Evolutionary conservation across 371 early-diverging fungal genomes (phyloP).

Genomic region (Haplosporangium sp.): DNA sequence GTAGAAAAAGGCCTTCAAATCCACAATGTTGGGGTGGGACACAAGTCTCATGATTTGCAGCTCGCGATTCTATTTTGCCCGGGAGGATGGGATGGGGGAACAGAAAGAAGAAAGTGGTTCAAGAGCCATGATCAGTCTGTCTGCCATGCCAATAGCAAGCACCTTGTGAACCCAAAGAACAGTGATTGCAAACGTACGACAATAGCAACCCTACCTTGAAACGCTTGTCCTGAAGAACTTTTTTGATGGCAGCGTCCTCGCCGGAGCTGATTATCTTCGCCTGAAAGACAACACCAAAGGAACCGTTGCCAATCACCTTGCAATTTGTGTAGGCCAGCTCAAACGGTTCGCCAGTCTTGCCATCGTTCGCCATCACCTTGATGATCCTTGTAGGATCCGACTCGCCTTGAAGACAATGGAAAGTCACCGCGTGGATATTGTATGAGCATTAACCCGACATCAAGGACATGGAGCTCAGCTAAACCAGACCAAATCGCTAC

Average conservation of each 20-base stretch:
- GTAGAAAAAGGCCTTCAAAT: constrained; percentile 89
- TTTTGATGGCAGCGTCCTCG: constrained; percentile 93
- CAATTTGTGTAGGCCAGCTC: constrained; percentile 91
- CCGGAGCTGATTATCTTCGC: constrained; percentile 83
- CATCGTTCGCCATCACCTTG: constrained; percentile 81
- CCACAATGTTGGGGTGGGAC: constrained; percentile 90
- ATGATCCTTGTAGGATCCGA: constrained; percentile 60
- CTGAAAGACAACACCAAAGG: constrained; percentile 97
- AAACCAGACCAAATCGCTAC: neutral
- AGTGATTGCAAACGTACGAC: no score
- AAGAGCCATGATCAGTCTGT: constrained; percentile 1
- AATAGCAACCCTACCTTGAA: constrained; percentile 80
- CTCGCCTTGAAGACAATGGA: constrained; percentile 54
- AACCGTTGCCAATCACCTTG: constrained; percentile 94
- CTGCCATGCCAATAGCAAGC: constrained; percentile 6
- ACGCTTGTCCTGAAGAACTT: constrained; percentile 95
- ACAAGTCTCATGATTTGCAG: constrained; percentile 95
- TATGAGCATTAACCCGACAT: no score
- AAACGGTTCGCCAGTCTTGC: constrained; percentile 83
- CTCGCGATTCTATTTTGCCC: constrained; percentile 85
- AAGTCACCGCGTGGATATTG: no score
- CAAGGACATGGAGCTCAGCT: no score
- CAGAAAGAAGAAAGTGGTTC: neutral
- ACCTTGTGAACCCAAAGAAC: no score
- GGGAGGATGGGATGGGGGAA: constrained; percentile 3